Conservation (phyloP, 805 yeast species). For the Wickerhamiella lipophila region DNA sequence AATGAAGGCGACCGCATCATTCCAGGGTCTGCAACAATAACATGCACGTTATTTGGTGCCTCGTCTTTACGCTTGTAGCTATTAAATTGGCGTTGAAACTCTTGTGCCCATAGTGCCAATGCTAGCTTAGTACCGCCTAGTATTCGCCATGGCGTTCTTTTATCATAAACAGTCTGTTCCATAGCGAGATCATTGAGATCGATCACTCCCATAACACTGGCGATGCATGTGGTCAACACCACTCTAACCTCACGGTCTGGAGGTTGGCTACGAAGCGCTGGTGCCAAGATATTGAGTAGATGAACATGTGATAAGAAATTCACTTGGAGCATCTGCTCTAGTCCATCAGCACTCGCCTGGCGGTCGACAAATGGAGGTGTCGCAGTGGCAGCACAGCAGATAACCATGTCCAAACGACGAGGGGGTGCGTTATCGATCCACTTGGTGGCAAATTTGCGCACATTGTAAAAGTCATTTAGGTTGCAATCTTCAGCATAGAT, state of each 20-base stretch:
- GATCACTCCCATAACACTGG: conserved; percentile 61
- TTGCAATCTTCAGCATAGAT: conserved; percentile 89
- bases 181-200: conserved; percentile 49
- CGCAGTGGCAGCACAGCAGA: conserved; percentile 77
- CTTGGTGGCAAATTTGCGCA: conserved; percentile 80
- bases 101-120: conserved; percentile 61
- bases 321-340: conserved; percentile 72
- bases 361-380: conserved; percentile 60
- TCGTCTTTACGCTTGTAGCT: conserved; percentile 51
- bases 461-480: conserved; percentile 53
- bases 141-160: conserved; percentile 53
- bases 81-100: conserved; percentile 55
- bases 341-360: conserved; percentile 61
- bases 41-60: conserved; percentile 53
- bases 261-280: conserved; percentile 77
- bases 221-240: conserved; percentile 61
- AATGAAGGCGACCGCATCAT: conserved; percentile 79
- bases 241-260: conserved; percentile 90
- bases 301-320: conserved; percentile 78
- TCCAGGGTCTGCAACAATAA: conserved; percentile 82
- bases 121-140: conserved; percentile 75
- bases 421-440: conserved; percentile 92
- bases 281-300: conserved; percentile 64
- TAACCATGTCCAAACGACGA: conserved; percentile 76
- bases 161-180: conserved; percentile 43